phyloP scores from a whole-genome alignment of 129 eudicot genomes.

The Flaveria ramosissima region DNA sequence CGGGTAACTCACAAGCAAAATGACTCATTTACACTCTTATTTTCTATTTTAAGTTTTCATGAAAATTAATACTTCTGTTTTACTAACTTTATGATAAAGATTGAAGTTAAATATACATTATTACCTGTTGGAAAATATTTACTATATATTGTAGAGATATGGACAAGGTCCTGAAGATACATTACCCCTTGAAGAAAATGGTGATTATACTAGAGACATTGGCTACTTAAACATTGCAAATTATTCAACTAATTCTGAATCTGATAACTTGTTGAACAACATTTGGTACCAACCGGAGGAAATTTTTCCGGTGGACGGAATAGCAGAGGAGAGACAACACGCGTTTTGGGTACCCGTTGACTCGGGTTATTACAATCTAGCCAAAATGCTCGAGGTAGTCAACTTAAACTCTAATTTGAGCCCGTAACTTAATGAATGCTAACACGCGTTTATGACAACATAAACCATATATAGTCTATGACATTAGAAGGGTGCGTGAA shows the following conservation, averaged over 20 bases:
- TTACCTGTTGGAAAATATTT: not conserved
- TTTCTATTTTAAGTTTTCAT: too few species aligned
- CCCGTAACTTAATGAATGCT: not conserved
- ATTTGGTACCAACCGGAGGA: constrained; percentile 70
- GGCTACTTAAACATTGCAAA: constrained; percentile 41
- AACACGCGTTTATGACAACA: not conserved
- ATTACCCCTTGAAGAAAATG: constrained; percentile 47
- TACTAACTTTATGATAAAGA: not conserved
- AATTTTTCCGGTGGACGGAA: constrained; percentile 50
- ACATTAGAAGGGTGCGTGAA: constrained; percentile 38
- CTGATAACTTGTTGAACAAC: constrained; percentile 44
- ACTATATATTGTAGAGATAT: constrained; percentile 36
- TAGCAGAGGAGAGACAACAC: constrained; percentile 56
- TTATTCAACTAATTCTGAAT: constrained; percentile 17
- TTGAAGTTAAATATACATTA: not conserved
- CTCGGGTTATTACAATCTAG: constrained; percentile 24
- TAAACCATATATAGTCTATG: constrained; percentile 22
- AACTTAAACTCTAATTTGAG: not conserved
- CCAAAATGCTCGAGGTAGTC: constrained; percentile 47
- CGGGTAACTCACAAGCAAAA: not conserved
- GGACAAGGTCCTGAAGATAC: constrained; percentile 49
- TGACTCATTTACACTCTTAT: not conserved
- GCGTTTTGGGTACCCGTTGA: constrained; percentile 60
- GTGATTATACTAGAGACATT: constrained; percentile 55
- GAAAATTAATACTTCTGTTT: too few species aligned